These are phyloP conservation scores for Nicotiana knightiana DNA, from an alignment of 257 asterid species.

Conservation along the genomic window DNA sequence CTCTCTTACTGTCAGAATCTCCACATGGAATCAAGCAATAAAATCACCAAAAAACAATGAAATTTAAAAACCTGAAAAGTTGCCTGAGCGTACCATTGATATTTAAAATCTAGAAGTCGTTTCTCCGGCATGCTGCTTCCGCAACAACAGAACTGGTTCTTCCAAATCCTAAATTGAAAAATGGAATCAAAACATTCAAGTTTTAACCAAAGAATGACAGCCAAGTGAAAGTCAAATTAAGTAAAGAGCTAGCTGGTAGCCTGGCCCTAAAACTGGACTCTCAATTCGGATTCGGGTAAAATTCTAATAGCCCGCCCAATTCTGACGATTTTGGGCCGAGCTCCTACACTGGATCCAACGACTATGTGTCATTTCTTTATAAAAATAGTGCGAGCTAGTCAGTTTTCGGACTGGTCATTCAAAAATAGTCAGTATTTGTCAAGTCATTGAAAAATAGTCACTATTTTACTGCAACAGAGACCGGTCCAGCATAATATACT, in stretches of 20 bases:
- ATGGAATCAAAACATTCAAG: not conserved
- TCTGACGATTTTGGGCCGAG: not conserved
- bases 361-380: too few relatives aligned
- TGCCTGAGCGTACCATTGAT: not conserved
- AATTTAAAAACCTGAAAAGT: not conserved
- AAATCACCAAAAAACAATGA: too few relatives aligned
- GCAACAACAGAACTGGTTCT: not conserved
- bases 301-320: not conserved
- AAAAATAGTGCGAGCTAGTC: too few relatives aligned
- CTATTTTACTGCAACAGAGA: too few relatives aligned
- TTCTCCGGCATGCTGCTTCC: not conserved
- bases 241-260: too few relatives aligned
- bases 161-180: slow-evolving; percentile 5
- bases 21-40: too few relatives aligned
- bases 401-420: too few relatives aligned
- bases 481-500: too few relatives aligned
- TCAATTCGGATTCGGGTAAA: not conserved
- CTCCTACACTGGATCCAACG: not conserved
- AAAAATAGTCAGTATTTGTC: too few relatives aligned
- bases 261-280: not conserved
- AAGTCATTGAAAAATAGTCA: too few relatives aligned
- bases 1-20: too few relatives aligned
- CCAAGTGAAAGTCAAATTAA: not conserved
- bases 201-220: not conserved
- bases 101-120: not conserved